Conservation (phyloP, 352 stramenopile genomes). For the Pythium phragmiticola region DNA sequence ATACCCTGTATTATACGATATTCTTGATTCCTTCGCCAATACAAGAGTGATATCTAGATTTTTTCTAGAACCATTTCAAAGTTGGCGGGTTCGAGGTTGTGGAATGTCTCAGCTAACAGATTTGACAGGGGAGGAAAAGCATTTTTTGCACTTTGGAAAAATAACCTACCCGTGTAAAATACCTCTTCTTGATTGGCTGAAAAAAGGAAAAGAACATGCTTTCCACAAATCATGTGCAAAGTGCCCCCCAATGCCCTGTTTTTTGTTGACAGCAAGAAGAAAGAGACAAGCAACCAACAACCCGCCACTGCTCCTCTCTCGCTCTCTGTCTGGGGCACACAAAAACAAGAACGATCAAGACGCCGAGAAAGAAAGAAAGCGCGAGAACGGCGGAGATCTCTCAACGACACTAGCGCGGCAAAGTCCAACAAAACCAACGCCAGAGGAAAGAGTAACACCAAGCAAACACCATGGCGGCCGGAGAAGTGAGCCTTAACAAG, state of each 20-base stretch:
- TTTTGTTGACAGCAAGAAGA: slow-evolving; percentile 13
- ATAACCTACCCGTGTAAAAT: neutral
- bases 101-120: slow-evolving; percentile 22
- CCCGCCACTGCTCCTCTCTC: neutral
- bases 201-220: neutral
- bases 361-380: slow-evolving; percentile 1
- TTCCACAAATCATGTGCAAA: neutral
- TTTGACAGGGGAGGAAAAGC: slow-evolving; percentile 11
- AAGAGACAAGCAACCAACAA: slow-evolving; percentile 23
- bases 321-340: neutral
- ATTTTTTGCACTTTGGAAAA: neutral
- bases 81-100: slow-evolving; percentile 9
- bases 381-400: neutral
- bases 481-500: slow-evolving; percentile 80
- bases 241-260: slow-evolving; percentile 2
- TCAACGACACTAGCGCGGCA: neutral
- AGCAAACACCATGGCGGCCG: slow-evolving; percentile 20
- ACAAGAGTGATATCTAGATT: neutral
- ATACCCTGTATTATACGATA: slow-evolving; percentile 6
- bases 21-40: slow-evolving; percentile 2
- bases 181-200: neutral
- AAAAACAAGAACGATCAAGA: slow-evolving; percentile 16
- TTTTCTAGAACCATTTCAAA: slow-evolving; percentile 3
- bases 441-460: slow-evolving; percentile 1
- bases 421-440: slow-evolving; percentile 21